Conservation (phyloP, 2,329 filamentous ascomycete species). For the Calycina herbarum region DNA sequence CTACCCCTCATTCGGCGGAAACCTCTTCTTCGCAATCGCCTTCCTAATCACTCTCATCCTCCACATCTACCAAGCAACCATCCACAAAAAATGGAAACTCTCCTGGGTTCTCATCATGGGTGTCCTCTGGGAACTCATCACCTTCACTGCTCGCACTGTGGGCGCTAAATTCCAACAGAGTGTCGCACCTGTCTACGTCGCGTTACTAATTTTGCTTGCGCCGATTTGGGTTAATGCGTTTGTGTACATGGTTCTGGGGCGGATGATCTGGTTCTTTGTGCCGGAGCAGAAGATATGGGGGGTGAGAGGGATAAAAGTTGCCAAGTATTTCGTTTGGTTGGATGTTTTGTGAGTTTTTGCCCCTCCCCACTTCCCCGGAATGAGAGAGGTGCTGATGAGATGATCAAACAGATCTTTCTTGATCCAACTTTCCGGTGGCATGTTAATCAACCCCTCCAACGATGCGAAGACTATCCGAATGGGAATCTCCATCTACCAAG, state of each 20-base stretch:
- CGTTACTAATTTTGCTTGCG: slow-evolving; percentile 44
- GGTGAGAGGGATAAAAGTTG: slow-evolving; percentile 41
- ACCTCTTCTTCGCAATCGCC: slow-evolving; percentile 39
- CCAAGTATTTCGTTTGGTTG: slow-evolving; percentile 48
- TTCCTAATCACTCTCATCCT: slow-evolving; percentile 38
- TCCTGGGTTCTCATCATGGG: slow-evolving; percentile 48
- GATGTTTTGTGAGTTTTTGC: slow-evolving; percentile 41
- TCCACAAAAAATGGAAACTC: slow-evolving; percentile 41
- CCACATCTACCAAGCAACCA: slow-evolving; percentile 41
- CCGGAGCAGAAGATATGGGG: slow-evolving; percentile 40
- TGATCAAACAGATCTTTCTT: slow-evolving; percentile 42
- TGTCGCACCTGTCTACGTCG: slow-evolving; percentile 34
- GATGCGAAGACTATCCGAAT: slow-evolving; percentile 35
- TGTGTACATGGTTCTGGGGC: slow-evolving; percentile 38
- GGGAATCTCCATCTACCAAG: slow-evolving; percentile 51
- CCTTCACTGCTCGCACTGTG: slow-evolving; percentile 43
- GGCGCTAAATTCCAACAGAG: slow-evolving; percentile 44
- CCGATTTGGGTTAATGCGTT: slow-evolving; percentile 40
- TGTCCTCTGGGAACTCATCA: slow-evolving; percentile 43
- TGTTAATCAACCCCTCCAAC: slow-evolving; percentile 39
- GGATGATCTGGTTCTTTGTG: slow-evolving; percentile 40
- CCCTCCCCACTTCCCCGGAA: neutral
- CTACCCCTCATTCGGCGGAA: slow-evolving; percentile 41
- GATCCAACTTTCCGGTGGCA: slow-evolving; percentile 44
- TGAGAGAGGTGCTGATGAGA: neutral